Evolutionary conservation across 2,329 filamentous ascomycete species (phyloP).

Genomic region (Aspergillus novoparasiticus): DNA sequence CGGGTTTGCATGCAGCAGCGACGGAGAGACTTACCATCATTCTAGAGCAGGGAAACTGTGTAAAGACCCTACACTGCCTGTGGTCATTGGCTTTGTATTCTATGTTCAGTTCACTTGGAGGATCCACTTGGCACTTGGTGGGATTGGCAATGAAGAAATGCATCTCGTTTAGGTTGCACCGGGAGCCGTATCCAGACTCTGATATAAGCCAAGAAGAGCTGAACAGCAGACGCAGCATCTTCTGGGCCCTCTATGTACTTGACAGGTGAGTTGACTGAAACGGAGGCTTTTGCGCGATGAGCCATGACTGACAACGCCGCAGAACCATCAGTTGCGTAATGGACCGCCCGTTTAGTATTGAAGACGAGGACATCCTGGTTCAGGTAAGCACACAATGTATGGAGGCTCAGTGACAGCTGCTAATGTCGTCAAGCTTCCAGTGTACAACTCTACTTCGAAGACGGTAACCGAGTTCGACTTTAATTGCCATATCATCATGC

Average conservation of each 20-base stretch:
- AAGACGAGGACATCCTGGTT: background rate
- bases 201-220: conserved; percentile 10
- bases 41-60: background rate
- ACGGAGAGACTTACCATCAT: background rate
- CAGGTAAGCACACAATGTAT: background rate
- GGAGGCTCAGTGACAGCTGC: background rate
- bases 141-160: conserved; percentile 34
- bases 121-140: conserved; percentile 35
- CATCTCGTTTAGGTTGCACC: conserved; percentile 30
- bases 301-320: background rate
- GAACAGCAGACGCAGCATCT: background rate
- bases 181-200: conserved; percentile 17
- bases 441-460: background rate
- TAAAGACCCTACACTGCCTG: background rate
- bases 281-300: background rate
- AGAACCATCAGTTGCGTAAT: background rate
- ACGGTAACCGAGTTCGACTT: background rate
- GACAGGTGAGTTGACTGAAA: background rate
- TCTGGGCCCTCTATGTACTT: background rate
- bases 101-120: conserved; percentile 24
- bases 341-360: background rate
- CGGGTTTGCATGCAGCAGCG: background rate
- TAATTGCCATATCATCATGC: background rate
- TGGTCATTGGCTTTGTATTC: conserved; percentile 11
- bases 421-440: background rate